These are phyloP conservation scores for Starmera pachycereana DNA, from an alignment of 805 yeast genomes.

Conservation along the genomic window DNA sequence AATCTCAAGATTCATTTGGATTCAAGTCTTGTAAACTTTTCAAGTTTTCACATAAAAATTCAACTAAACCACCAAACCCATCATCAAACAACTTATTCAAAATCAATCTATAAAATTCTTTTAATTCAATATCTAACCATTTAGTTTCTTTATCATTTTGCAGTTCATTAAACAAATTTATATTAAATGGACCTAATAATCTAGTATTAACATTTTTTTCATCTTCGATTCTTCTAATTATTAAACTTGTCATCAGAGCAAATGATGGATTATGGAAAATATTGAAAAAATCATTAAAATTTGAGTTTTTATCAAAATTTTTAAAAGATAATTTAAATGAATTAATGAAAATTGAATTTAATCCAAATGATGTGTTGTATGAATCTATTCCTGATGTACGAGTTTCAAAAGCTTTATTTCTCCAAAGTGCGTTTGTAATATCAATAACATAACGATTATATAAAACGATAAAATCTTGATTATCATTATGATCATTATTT, in stretches of 20 bases:
- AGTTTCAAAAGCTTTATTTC: constrained; percentile 39
- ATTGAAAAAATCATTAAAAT: constrained; percentile 20
- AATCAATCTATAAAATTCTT: constrained; percentile 34
- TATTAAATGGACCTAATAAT: constrained; percentile 45
- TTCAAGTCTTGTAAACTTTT: constrained; percentile 30
- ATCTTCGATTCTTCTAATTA: constrained; percentile 39
- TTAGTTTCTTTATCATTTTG: constrained; percentile 6
- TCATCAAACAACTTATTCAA: constrained; percentile 27
- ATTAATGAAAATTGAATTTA: constrained; percentile 19
- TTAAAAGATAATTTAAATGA: constrained; percentile 13
- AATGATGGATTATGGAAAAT: constrained; percentile 44
- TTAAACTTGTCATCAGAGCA: constrained; percentile 31
- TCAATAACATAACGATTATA: constrained; percentile 48
- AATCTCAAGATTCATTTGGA: no score
- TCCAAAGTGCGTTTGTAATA: constrained; percentile 44
- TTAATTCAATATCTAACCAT: constrained; percentile 33
- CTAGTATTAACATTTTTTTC: constrained; percentile 22
- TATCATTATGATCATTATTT: constrained; percentile 5
- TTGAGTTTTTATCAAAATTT: constrained; percentile 15
- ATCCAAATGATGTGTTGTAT: constrained; percentile 22
- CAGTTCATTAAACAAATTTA: constrained; percentile 27
- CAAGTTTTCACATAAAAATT: constrained; percentile 42
- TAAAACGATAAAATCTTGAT: constrained; percentile 19
- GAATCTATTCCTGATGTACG: constrained; percentile 19
- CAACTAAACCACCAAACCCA: constrained; percentile 40